Base-by-base conservation (phyloP, 805 yeast genomes). In the Sporopachydermia lactativora region DNA sequence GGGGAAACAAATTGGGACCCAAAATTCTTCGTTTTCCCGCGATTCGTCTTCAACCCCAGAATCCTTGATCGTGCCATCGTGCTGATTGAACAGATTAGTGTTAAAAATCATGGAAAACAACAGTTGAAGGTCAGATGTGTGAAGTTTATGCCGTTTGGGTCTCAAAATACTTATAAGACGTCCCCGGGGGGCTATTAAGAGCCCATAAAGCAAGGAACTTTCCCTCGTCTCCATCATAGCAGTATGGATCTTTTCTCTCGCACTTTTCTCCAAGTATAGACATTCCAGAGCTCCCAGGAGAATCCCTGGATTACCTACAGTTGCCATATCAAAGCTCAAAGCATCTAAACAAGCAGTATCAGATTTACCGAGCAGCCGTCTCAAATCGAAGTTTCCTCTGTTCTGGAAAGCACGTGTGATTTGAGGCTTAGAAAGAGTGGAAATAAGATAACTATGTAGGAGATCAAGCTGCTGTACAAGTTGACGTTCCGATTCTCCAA, bases 1-100 rank as follows among this genome's bases (percentile, higher is more conserved):
- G 1, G 97, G 95, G 55, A 89, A 66, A 57, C 98, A 89, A 1
- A 89, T 66, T 0, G 98, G 98, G 8, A 83, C 72, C 97, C 97
- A 92, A 43, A 85, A 73, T 52, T 88, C 96, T 48, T 36, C 39
- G 14, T 36, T 36, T 6, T 17, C 39, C n/a, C 19, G 16, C n/a
- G 41, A 43, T 5, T 38, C 42, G 18, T 41, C 42, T 2, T 39
- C 35, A 4, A 42, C 47, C n/a, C 48, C 49, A 5, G 50, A 53
- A 6, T 43, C 46, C 8, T 18, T 39, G 4, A 36, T 24, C 16
- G 44, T 31, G 4, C 17, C 34, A 17, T n/a, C 52, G 16, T 61
- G 62, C 19, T 63, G 64, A 17, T 62, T 62, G 46, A 73, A 66
- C 0, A 75, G 64, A 37, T 62, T 59, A n/a, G 75, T 71, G 47